These are phyloP conservation scores for Lactarius psammicola DNA, from an alignment of 768 basidiomycete species.

Conservation along the genomic window DNA sequence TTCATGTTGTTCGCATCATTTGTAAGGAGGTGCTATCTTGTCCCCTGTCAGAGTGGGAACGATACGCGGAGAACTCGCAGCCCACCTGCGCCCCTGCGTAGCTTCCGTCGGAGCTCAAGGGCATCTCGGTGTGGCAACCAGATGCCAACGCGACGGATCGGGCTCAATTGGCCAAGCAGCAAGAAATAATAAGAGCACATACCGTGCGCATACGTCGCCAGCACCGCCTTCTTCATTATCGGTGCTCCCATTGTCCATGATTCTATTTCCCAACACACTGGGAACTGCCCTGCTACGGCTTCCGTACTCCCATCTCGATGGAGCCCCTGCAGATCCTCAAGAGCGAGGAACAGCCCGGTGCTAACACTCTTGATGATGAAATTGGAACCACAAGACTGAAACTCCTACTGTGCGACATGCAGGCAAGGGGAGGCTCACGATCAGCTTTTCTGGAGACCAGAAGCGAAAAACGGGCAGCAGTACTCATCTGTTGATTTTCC, in stretches of 20 bases:
- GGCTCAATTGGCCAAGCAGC: background rate
- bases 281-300: slow-evolving; percentile 22
- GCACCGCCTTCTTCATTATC: slow-evolving; percentile 21
- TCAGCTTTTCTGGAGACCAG: no score
- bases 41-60: background rate
- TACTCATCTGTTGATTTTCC: slow-evolving; percentile 8
- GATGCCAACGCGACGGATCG: slow-evolving; percentile 10
- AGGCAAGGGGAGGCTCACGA: no score
- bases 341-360: slow-evolving; percentile 8
- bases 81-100: slow-evolving; percentile 23
- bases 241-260: slow-evolving; percentile 19
- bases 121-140: slow-evolving; percentile 25
- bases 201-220: slow-evolving; percentile 24
- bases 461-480: no score
- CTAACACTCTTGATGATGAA: slow-evolving; percentile 18
- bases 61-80: background rate
- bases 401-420: slow-evolving; percentile 11
- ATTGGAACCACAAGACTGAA: slow-evolving; percentile 8
- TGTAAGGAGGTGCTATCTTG: slow-evolving; percentile 18
- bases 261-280: slow-evolving; percentile 29
- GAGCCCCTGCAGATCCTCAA: slow-evolving; percentile 16
- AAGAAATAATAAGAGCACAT: background rate
- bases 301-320: background rate
- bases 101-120: slow-evolving; percentile 14
- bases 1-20: slow-evolving; percentile 20